A percentile compares a stretch with the other conserved stretches of the same genome.
These are phyloP conservation scores for Alternaria dauci DNA, from an alignment of 2,329 filamentous ascomycete genomes.

Conservation along the genomic window DNA sequence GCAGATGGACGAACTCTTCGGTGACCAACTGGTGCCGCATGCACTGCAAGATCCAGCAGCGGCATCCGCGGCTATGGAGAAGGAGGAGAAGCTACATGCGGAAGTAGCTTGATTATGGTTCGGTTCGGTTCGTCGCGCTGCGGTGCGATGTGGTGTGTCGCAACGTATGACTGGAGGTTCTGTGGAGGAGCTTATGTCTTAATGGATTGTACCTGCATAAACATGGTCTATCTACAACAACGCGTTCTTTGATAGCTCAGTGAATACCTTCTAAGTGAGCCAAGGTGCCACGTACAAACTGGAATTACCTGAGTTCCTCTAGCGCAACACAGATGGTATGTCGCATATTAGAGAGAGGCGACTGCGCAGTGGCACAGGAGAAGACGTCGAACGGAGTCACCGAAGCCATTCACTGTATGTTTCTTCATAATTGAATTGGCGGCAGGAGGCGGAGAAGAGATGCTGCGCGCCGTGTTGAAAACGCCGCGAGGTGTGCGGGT, in stretches of 20 bases:
- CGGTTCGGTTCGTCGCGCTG: no score
- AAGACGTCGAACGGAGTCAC: neutral
- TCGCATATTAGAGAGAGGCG: neutral
- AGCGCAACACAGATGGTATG: neutral
- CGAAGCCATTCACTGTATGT: neutral
- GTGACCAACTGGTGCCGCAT: conserved; percentile 48
- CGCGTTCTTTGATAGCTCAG: neutral
- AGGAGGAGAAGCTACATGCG: conserved; percentile 26
- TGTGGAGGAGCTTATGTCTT: neutral
- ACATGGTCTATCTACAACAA: neutral
- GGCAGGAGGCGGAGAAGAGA: neutral
- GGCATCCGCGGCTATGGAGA: conserved; percentile 39
- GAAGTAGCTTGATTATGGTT: neutral
- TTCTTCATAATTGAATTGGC: neutral
- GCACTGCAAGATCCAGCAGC: conserved; percentile 46
- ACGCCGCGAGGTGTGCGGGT: no score
- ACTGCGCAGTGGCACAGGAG: neutral
- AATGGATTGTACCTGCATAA: neutral
- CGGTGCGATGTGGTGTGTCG: neutral
- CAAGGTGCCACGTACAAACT: neutral
- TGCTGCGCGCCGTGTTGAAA: neutral
- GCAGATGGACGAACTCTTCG: conserved; percentile 45
- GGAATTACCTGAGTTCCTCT: neutral
- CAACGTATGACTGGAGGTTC: neutral
- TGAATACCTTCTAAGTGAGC: neutral